Percentiles rank a stretch among this genome's conserved stretches.
These are phyloP conservation scores for Vigna reflexopilosa DNA, from an alignment of 306 rosid species.

Conservation along the genomic window DNA sequence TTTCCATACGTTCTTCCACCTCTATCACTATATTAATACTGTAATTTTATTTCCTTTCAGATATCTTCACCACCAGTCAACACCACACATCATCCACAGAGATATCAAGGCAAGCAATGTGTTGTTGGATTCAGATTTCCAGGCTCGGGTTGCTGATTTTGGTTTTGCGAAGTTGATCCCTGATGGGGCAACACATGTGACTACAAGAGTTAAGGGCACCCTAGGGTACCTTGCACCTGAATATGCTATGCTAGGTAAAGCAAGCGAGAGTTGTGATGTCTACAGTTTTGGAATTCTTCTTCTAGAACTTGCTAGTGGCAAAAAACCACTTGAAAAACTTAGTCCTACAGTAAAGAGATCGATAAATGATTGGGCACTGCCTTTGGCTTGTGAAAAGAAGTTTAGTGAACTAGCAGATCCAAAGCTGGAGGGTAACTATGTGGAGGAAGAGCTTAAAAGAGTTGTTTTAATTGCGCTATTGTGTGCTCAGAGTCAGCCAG, in stretches of 20 bases:
- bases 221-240: constrained; percentile 99
- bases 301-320: constrained; percentile 91
- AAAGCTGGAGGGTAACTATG: constrained; percentile 76
- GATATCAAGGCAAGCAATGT: constrained; percentile 95
- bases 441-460: constrained; percentile 82
- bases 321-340: constrained; percentile 78
- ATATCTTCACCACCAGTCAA: constrained; percentile 92
- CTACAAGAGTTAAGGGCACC: constrained; percentile 97
- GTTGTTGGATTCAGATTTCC: constrained; percentile 74
- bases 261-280: constrained; percentile 88
- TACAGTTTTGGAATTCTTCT: constrained; percentile 94
- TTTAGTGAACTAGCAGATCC: constrained; percentile 76
- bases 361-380: constrained; percentile 91
- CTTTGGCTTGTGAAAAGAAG: constrained; percentile 75
- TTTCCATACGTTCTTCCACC: neutral
- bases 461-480: constrained; percentile 69
- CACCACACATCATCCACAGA: constrained; percentile 93
- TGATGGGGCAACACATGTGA: constrained; percentile 94
- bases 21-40: constrained; percentile 7
- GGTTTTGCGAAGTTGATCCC: constrained; percentile 98
- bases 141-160: constrained; percentile 91
- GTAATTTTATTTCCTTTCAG: constrained; percentile 54
- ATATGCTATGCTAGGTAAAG: constrained; percentile 94
- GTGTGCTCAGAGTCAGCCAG: constrained; percentile 74
- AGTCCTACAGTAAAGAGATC: constrained; percentile 61